Conservation (phyloP, 768 basidiomycete species). For the Boletales sp. region DNA sequence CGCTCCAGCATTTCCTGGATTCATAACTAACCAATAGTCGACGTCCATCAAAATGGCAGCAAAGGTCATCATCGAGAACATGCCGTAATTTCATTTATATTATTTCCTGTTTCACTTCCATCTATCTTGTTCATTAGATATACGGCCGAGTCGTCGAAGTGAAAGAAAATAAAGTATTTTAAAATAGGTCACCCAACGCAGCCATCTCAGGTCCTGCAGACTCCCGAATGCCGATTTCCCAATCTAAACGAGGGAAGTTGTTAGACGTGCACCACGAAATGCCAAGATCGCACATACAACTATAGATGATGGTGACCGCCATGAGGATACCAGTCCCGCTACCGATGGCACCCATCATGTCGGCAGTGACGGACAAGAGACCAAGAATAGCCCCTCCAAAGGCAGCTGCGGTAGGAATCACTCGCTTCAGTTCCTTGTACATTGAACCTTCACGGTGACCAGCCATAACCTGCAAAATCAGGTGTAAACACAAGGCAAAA, state of each 20-base stretch:
- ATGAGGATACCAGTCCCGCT: conserved; percentile 95
- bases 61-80: too few species aligned
- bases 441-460: conserved; percentile 95
- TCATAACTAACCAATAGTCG: too few species aligned
- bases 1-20: too few species aligned
- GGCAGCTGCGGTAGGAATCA: conserved; percentile 96
- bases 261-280: neutral
- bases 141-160: conserved; percentile 1
- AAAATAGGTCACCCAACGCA: conserved; percentile 74
- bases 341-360: conserved; percentile 94
- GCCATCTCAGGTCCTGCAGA: conserved; percentile 81
- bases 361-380: conserved; percentile 84
- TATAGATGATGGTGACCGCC: conserved; percentile 97
- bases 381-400: conserved; percentile 98
- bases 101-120: neutral
- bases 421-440: conserved; percentile 98
- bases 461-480: conserved; percentile 57
- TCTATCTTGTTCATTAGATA: conserved; percentile 11
- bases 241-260: conserved; percentile 49
- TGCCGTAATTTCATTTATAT: neutral
- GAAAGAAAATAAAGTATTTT: conserved; percentile 22
- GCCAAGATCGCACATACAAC: conserved; percentile 35
- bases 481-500: conserved; percentile 1
- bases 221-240: conserved; percentile 87
- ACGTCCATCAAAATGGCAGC: too few species aligned